phyloP scores from a whole-genome alignment of 2,329 filamentous ascomycete genomes.

The Bipolaris cookei region DNA sequence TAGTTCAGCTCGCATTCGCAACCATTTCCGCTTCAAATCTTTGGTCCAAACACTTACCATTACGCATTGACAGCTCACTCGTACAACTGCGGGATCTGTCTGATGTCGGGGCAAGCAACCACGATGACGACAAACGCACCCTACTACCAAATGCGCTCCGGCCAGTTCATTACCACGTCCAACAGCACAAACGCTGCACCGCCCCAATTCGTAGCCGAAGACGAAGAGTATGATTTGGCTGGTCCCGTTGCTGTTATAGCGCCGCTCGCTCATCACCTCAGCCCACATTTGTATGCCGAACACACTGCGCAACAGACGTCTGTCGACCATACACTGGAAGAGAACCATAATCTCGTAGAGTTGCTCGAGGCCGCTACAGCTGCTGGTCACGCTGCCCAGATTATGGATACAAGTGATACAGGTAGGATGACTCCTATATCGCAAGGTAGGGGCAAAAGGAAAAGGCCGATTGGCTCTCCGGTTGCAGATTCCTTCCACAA shows the following conservation, averaged over 20 bases:
- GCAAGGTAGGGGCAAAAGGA: conserved; percentile 37
- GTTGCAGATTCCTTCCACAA: conserved; percentile 11
- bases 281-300: conserved; percentile 26
- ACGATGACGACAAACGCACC: conserved; percentile 47
- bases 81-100: conserved; percentile 11
- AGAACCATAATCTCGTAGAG: conserved; percentile 44
- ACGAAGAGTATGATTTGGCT: conserved; percentile 32
- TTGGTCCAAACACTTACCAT: conserved; percentile 32
- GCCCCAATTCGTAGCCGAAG: conserved; percentile 24
- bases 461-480: conserved; percentile 23
- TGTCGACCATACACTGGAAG: conserved; percentile 31
- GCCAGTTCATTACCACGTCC: conserved; percentile 33
- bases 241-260: conserved; percentile 19
- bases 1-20: conserved; percentile 5
- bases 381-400: conserved; percentile 34
- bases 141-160: conserved; percentile 43
- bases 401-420: conserved; percentile 19
- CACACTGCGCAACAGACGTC: conserved; percentile 19
- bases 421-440: background rate
- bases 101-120: conserved; percentile 19
- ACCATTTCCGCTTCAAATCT: conserved; percentile 1
- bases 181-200: conserved; percentile 33
- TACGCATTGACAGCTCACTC: conserved; percentile 24
- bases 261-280: conserved; percentile 20
- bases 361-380: conserved; percentile 48